phyloP scores from a whole-genome alignment of 345 rosid genomes.

The Adansonia digitata region DNA sequence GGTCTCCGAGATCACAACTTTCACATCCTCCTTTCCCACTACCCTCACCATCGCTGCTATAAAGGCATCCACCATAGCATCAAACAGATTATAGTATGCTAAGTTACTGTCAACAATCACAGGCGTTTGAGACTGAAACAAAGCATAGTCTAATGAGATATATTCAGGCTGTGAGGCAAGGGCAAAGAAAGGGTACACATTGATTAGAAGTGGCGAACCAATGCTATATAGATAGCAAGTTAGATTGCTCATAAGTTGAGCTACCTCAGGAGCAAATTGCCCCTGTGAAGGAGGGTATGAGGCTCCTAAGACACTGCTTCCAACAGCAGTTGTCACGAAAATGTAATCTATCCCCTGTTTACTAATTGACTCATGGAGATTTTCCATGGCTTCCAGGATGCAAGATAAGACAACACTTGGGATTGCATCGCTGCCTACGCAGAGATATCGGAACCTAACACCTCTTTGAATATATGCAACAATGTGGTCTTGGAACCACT shows the following conservation, averaged over 20 bases:
- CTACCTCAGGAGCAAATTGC: conserved; percentile 4
- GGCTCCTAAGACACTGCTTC: background rate
- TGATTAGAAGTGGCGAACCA: conserved; percentile 16
- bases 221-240: background rate
- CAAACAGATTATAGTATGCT: conserved; percentile 15
- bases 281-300: conserved; percentile 24
- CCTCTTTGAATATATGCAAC: conserved; percentile 7
- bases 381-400: conserved; percentile 8
- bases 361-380: conserved; percentile 15
- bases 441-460: conserved; percentile 20
- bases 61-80: conserved; percentile 26
- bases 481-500: conserved; percentile 23
- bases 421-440: conserved; percentile 20
- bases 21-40: conserved; percentile 9
- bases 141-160: conserved; percentile 16
- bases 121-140: conserved; percentile 9
- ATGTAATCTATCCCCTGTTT: conserved; percentile 7
- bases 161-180: conserved; percentile 4
- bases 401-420: background rate
- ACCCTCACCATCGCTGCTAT: conserved; percentile 22
- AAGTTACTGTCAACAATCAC: conserved; percentile 1
- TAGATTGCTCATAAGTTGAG: conserved; percentile 3
- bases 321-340: conserved; percentile 14
- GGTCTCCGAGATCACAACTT: conserved; percentile 7
- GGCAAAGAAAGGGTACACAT: conserved; percentile 18